Percentiles rank a stretch among this genome's conserved stretches.
Conservation (phyloP, 345 rosid genomes). For the Rhodamnia argentea region DNA sequence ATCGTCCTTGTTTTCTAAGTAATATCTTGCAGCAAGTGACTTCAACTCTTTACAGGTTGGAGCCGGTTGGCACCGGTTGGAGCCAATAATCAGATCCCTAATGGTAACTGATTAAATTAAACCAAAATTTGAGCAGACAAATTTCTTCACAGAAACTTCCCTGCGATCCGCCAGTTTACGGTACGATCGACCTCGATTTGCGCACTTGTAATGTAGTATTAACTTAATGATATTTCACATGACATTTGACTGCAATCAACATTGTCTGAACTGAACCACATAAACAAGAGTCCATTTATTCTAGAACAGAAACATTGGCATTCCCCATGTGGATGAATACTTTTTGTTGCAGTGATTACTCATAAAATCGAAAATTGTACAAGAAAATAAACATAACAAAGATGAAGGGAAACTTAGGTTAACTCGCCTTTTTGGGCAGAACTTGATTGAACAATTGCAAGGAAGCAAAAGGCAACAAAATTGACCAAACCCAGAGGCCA, state of each 20-base stretch:
- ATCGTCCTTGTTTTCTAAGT: neutral
- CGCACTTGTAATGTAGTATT: neutral
- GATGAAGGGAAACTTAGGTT: neutral
- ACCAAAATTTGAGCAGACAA: neutral
- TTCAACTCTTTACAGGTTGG: neutral
- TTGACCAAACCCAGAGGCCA: conserved; percentile 10
- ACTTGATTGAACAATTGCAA: conserved; percentile 17
- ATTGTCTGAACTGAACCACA: neutral
- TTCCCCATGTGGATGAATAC: neutral
- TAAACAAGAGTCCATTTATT: neutral
- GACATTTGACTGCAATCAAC: neutral
- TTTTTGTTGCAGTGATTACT: neutral
- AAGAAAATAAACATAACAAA: neutral
- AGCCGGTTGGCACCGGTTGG: neutral
- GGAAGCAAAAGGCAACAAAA: conserved; percentile 13
- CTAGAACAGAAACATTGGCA: neutral
- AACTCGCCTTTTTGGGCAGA: conserved; percentile 28
- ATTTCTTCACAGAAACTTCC: neutral
- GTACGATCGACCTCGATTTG: neutral
- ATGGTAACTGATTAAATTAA: neutral
- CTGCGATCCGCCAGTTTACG: neutral
- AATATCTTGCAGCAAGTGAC: neutral
- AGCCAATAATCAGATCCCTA: neutral
- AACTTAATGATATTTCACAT: neutral
- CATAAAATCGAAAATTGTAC: neutral